phyloP scores from a whole-genome alignment of 1,284 basidiomycete genomes.

The Apiotrichum veenhuisii region DNA sequence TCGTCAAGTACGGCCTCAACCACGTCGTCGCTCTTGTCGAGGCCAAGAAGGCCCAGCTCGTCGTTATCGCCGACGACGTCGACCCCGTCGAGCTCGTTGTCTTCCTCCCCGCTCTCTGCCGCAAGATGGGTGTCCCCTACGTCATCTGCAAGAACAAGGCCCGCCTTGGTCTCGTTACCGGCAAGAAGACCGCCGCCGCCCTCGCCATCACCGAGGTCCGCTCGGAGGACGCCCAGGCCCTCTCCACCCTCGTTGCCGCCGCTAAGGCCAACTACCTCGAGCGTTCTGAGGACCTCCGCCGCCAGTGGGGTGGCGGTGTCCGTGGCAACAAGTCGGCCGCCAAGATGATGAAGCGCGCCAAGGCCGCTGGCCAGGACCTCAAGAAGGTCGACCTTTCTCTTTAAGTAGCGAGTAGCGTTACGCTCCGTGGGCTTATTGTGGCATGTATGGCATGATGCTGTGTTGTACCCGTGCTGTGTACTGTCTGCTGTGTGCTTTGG shows the following conservation, averaged over 20 bases:
- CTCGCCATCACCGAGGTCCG: constrained; percentile 88
- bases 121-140: constrained; percentile 97
- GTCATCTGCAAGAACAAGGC: constrained; percentile 97
- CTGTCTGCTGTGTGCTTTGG: no score
- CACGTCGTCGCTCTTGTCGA: constrained; percentile 92
- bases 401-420: constrained; percentile 24
- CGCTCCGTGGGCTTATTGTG: no score
- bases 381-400: constrained; percentile 48
- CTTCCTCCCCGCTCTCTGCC: constrained; percentile 97
- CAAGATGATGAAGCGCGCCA: constrained; percentile 91
- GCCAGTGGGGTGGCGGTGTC: constrained; percentile 93
- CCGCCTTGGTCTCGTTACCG: constrained; percentile 65
- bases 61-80: constrained; percentile 95
- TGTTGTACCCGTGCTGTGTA: no score
- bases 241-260: constrained; percentile 86
- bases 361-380: constrained; percentile 58
- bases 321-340: constrained; percentile 87
- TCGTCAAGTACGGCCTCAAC: constrained; percentile 96
- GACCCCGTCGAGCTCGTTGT: constrained; percentile 81
- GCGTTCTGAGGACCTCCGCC: constrained; percentile 88
- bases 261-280: constrained; percentile 98
- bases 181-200: constrained; percentile 94
- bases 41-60: constrained; percentile 95
- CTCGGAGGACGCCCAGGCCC: constrained; percentile 89
- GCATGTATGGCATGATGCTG: no score